Evolutionary conservation across 2,329 filamentous ascomycete genomes (phyloP), one percentile per base, ranked within the genome.

Genomic region (Colletotrichum sp.): DNA sequence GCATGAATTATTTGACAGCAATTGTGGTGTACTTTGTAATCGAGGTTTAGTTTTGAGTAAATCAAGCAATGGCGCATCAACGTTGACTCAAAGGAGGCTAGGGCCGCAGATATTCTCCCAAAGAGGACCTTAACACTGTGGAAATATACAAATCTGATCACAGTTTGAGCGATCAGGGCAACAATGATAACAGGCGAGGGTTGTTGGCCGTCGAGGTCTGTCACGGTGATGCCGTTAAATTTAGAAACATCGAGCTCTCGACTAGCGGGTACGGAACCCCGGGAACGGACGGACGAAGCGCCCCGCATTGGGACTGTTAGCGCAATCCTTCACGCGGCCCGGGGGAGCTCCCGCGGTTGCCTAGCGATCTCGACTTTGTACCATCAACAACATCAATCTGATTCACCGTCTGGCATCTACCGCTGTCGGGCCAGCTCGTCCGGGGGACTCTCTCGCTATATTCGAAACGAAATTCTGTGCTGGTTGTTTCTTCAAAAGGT

Each of bases 381-480:
- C n/a, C 43, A 2, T 51, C 43, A 51, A 51, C 43, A 51, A 21
- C 43, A 51, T 51, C 43, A 21, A 51, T 16, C 43, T 21, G 43
- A 13, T 21, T 51, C 43, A 51, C 43, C 43, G n/a, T 13, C n/a
- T 51, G n/a, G 43, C n/a, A 21, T 21, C 43, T 7, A 21, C n/a
- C 43, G 43, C 1, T n/a, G 13, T 11, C 43, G n/a, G n/a, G 0
- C 2, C 0, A 21, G 2, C n/a, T 51, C 2, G n/a, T 13, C n/a
- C 43, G 21, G 21, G 43, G 6, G 43, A 11, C 43, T 21, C 8
- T 2, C 3, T 1, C n/a, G 43, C n/a, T 13, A n/a, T n/a, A 51
- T 51, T 21, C 43, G 18, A 9, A 47, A 47, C 24, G 9, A 11
- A n/a, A n/a, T 9, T 47, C 5, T 12, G 8, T 11, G 18, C 38